A percentile compares a stretch with the other conserved stretches of the same genome.
Evolutionary conservation across 345 rosid species (phyloP).

Genomic region (Hirschfeldia incana): DNA sequence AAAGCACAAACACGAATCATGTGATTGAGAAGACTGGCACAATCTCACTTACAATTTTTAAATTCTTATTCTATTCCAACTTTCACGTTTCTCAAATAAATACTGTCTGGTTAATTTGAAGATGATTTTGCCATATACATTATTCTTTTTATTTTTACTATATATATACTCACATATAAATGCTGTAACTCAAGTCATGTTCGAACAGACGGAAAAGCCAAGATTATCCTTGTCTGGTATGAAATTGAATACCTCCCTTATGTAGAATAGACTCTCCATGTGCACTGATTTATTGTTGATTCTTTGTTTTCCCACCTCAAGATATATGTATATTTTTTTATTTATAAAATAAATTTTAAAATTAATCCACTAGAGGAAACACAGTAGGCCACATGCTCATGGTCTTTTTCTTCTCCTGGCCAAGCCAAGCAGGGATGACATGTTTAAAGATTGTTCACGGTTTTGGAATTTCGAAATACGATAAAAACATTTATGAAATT

Average conservation of each 20-base stretch:
- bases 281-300: slow-evolving; percentile 45
- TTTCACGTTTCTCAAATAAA: slow-evolving; percentile 15
- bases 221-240: slow-evolving; percentile 40
- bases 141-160: not conserved
- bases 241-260: slow-evolving; percentile 39
- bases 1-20: slow-evolving; percentile 38
- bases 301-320: slow-evolving; percentile 38
- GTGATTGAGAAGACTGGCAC: slow-evolving; percentile 38
- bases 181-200: slow-evolving; percentile 31
- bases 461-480: slow-evolving; percentile 12
- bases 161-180: slow-evolving; percentile 1
- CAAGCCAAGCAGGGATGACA: slow-evolving; percentile 40
- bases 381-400: slow-evolving; percentile 40
- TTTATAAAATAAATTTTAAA: not conserved
- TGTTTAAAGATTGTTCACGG: slow-evolving; percentile 37
- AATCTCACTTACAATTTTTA: slow-evolving; percentile 21
- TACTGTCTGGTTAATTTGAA: not conserved
- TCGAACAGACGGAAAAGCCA: slow-evolving; percentile 33
- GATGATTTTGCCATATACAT: not conserved
- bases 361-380: slow-evolving; percentile 26
- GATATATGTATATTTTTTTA: not conserved
- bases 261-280: slow-evolving; percentile 41
- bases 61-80: slow-evolving; percentile 16
- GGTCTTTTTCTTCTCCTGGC: slow-evolving; percentile 41
- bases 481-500: not conserved